Evolutionary conservation across 805 yeast species (phyloP), one percentile per base, ranked within the genome.

Genomic region (Yarrowia sp.): DNA sequence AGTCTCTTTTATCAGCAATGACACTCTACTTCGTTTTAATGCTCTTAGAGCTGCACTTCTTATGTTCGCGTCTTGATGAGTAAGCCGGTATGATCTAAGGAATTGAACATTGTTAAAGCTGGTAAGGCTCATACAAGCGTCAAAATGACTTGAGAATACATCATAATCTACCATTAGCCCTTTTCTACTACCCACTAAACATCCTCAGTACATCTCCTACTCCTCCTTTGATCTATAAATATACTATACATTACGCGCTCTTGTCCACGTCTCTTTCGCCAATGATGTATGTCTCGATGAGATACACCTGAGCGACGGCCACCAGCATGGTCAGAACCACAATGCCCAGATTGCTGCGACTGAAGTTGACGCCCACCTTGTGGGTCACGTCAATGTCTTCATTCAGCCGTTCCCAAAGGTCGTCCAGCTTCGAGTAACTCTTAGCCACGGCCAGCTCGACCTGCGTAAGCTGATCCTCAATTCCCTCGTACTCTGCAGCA

Each of bases 231-330:
- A 26, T 15, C 53, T 49, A 55, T 55, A 55, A 55, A 55, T 55
- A 55, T 55, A 55, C 45, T 55, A 55, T 55, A 55, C 61, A 38
- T 55, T 26, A 55, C 46, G 63, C 63, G 16, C 36, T 22, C 48
- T 55, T 56, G 26, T 38, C 43, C 35, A 26, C 63, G 35, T 40
- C 49, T 41, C 45, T 8, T 8, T 59, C 64, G 5, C 64, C 49
- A 11, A 56, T 12, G 5, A 56, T 43, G 38, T 32, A 43, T 16
- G 9, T 26, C 32, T 56, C 49, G 4, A 56, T 56, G 40, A 56
- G 14, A n/a, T 12, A 42, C 5, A 56, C 64, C 22, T 56, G 64
- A 9, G 16, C 40, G 10, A n/a, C 26, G 1, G 49, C 64, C 41
- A 56, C 50, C 11, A 43, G 7, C n/a, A 56, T 26, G 26, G 49